Evolutionary conservation across 352 stramenopile genomes (phyloP), one percentile per base, ranked within the genome.

Genomic region (Phytophthora foliorum): DNA sequence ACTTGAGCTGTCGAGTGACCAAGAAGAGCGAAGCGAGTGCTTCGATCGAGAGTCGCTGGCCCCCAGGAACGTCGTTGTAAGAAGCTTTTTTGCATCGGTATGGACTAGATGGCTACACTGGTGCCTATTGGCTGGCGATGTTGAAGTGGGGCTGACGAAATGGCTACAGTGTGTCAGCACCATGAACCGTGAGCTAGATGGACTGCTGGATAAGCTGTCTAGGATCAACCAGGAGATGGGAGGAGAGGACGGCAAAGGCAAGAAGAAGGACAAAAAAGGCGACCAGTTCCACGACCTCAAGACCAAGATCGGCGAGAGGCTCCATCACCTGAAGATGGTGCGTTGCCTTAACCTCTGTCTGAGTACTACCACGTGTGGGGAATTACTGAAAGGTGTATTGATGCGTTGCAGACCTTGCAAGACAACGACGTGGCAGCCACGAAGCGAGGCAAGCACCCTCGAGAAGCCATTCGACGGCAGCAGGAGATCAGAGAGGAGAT

Each of bases 251-350:
- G 75, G 82, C 32, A 87, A 87, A 53, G 78, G 84, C 62, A 91
- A 92, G 59, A 83, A 84, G 44, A 88, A 74, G 50, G 82, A 86
- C 52, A 86, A 88, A 63, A 82, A 75, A 27, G 75, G 72, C 46
- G 87, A 95, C 65, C 79, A 79, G 36, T 93, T 96, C 67, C 82
- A 93, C 62, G 86, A 95, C 27, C 82, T 95, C 54, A 93, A 93
- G 62, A 80, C 69, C 21, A 89, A 92, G 69, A 86, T 95, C 59
- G 80, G 77, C 52, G 89, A 95, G 63, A 82, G 89, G 9, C 73
- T 95, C 42, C 87, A 95, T 65, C 73, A 75, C 14, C 75, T 95
- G 34, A 94, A 95, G 57, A 83, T 92, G 63, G 84, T 93, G 73
- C 45, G 77, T 67, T 14, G 11, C 9, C 6, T 10, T 34, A 38